phyloP scores from a whole-genome alignment of 2,329 filamentous ascomycete genomes.

The Fusarium caatingaense region DNA sequence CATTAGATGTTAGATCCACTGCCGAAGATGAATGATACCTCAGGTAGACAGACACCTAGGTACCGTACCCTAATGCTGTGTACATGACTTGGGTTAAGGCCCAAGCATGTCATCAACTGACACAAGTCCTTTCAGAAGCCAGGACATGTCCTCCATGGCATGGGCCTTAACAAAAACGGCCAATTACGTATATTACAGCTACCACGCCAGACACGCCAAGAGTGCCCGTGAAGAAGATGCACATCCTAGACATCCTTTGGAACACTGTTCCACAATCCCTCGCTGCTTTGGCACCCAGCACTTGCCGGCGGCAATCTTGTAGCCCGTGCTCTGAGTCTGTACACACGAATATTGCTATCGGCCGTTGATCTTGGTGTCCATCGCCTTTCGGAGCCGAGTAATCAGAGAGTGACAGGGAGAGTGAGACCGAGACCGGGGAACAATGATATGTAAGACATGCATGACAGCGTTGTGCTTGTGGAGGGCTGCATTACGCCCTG shows the following conservation, averaged over 20 bases:
- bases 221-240: neutral
- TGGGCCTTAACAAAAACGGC: conserved; percentile 8
- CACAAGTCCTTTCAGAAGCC: conserved; percentile 22
- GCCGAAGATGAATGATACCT: neutral
- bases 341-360: conserved; percentile 9
- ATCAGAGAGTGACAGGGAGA: neutral
- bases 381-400: conserved; percentile 31
- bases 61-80: neutral
- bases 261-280: neutral
- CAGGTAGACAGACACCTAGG: too few relatives aligned
- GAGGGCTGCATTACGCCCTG: neutral
- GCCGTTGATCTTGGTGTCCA: conserved; percentile 14
- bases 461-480: neutral
- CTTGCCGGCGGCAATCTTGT: conserved; percentile 14
- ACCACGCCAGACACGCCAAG: neutral
- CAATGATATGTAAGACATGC: neutral
- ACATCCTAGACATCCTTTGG: neutral
- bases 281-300: neutral
- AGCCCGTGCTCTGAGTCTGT: neutral
- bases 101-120: conserved; percentile 19
- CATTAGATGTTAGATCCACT: conserved; percentile 2
- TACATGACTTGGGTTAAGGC: conserved; percentile 26
- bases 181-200: conserved; percentile 8
- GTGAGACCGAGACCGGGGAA: neutral
- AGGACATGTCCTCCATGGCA: conserved; percentile 1